These are phyloP conservation scores for Ceriops zippeliana DNA, from an alignment of 345 rosid species.

Conservation along the genomic window DNA sequence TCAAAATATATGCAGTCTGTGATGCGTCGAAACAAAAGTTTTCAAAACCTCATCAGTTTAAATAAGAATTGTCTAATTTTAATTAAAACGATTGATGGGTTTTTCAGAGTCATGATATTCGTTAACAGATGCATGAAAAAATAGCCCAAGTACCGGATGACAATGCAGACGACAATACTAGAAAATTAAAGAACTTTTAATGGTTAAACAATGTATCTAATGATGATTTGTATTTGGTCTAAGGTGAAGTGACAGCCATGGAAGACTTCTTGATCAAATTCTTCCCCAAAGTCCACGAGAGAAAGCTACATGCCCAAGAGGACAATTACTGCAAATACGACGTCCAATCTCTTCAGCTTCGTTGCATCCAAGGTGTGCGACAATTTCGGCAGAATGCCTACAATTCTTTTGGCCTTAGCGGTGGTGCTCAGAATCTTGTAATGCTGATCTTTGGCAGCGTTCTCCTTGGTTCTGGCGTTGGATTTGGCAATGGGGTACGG, in stretches of 20 bases:
- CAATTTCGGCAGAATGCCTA: slow-evolving; percentile 38
- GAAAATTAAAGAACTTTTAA: too few species aligned
- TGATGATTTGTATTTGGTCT: not conserved
- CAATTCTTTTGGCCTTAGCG: slow-evolving; percentile 36
- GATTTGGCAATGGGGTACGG: slow-evolving; percentile 47
- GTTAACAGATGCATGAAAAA: not conserved
- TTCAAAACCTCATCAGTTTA: too few species aligned
- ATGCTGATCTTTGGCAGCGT: slow-evolving; percentile 40
- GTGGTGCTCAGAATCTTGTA: slow-evolving; percentile 17
- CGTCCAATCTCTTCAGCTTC: slow-evolving; percentile 40
- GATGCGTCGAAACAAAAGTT: too few species aligned
- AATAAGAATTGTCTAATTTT: not conserved
- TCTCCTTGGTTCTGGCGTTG: slow-evolving; percentile 41
- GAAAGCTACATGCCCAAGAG: slow-evolving; percentile 36
- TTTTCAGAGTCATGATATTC: not conserved
- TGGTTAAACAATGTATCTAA: too few species aligned
- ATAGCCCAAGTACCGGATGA: too few species aligned
- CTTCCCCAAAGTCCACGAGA: slow-evolving; percentile 37
- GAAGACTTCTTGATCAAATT: slow-evolving; percentile 50
- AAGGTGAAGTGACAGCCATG: slow-evolving; percentile 56
- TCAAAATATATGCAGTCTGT: too few species aligned
- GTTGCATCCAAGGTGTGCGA: slow-evolving; percentile 36
- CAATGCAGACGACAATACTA: too few species aligned
- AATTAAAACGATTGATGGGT: not conserved
- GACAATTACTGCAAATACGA: slow-evolving; percentile 54